These are phyloP conservation scores for Phytophthora pseudosyringae DNA, from an alignment of 352 stramenopile genomes.

Conservation along the genomic window DNA sequence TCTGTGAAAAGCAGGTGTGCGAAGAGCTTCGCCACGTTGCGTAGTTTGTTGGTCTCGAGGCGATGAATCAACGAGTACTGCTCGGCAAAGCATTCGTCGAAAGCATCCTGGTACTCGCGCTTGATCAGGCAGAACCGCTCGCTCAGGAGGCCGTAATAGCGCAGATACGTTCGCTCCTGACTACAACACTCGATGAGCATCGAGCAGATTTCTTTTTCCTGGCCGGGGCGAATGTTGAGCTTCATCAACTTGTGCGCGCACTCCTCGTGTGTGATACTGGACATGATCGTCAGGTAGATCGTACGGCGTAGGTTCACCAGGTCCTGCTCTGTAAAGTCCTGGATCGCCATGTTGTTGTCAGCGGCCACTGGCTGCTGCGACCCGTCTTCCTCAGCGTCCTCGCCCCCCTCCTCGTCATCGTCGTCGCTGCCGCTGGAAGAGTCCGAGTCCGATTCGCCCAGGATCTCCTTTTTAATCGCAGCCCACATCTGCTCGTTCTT, in stretches of 20 bases:
- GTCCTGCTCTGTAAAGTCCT: constrained; percentile 98
- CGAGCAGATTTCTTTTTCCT: constrained; percentile 98
- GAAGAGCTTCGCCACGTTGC: constrained; percentile 99
- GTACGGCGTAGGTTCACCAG: constrained; percentile 98
- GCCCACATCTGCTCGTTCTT: constrained; percentile 98
- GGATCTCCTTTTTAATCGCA: constrained; percentile 96
- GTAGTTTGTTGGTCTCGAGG: constrained; percentile 99
- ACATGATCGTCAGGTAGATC: constrained; percentile 99
- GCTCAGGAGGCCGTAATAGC: constrained; percentile 97
- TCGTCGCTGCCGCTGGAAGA: constrained; percentile 59
- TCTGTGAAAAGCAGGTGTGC: constrained; percentile 98
- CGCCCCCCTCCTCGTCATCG: constrained; percentile 58
- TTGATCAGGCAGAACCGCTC: constrained; percentile 98
- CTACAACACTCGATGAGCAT: constrained; percentile 99
- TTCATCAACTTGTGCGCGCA: constrained; percentile 99
- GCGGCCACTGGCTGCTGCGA: constrained; percentile 19
- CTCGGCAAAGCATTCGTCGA: constrained; percentile 94
- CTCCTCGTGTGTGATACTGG: constrained; percentile 98
- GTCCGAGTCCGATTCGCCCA: constrained; percentile 93
- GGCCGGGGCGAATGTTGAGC: constrained; percentile 95
- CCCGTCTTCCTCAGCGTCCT: constrained; percentile 24
- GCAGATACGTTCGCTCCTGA: constrained; percentile 97
- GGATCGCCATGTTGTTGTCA: constrained; percentile 70
- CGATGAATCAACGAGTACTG: constrained; percentile 98
- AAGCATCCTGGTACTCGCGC: constrained; percentile 95